Percentiles rank a stretch among this genome's conserved stretches.
Evolutionary conservation across 257 asterid genomes (phyloP).

Genomic region (Capsicum baccatum): DNA sequence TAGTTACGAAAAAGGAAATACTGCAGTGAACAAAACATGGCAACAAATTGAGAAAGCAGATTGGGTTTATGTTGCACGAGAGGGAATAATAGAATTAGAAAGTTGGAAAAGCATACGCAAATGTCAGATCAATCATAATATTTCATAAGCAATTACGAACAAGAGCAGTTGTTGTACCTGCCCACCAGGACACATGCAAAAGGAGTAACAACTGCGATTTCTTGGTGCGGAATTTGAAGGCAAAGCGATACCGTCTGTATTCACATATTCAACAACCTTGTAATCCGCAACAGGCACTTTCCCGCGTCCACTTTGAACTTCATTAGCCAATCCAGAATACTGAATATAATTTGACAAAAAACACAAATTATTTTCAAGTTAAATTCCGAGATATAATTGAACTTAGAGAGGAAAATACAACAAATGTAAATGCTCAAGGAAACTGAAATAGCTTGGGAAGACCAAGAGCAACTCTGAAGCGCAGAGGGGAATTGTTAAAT

Average conservation of each 20-base stretch:
- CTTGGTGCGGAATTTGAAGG: constrained; percentile 43
- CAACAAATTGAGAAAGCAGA: background rate
- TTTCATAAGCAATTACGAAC: background rate
- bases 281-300: no score
- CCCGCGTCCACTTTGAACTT: no score
- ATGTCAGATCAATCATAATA: background rate
- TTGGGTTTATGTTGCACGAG: background rate
- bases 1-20: no score
- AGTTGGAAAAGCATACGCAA: background rate
- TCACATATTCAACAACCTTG: no score
- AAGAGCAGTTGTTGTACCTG: constrained; percentile 56
- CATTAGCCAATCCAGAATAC: constrained; percentile 62
- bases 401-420: background rate
- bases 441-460: background rate
- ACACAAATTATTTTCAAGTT: background rate
- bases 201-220: constrained; percentile 82
- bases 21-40: no score
- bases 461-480: background rate
- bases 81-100: background rate
- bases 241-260: background rate
- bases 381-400: background rate
- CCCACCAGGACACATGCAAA: constrained; percentile 99
- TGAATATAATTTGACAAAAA: constrained; percentile 40
- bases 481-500: background rate
- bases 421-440: background rate